A percentile compares a stretch with the other conserved stretches of the same genome.
Conservation (phyloP, 768 basidiomycete species). For the Leucocoprinus birnbaumii region DNA sequence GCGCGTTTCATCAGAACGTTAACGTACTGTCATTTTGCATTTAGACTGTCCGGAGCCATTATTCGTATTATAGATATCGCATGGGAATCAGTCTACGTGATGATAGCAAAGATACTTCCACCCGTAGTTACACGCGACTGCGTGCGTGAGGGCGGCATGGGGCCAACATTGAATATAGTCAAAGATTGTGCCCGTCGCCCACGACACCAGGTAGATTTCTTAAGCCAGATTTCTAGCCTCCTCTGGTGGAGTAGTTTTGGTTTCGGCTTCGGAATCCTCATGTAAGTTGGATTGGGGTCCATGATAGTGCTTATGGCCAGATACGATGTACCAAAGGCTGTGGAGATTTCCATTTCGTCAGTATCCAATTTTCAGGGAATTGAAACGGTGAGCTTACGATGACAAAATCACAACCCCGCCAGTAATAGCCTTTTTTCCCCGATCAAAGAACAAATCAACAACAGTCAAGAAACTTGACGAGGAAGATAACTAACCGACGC, state of each 20-base stretch:
- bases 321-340: slow-evolving; percentile 50
- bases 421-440: slow-evolving; percentile 40
- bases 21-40: not conserved
- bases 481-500: slow-evolving; percentile 49
- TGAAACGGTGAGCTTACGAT: slow-evolving; percentile 35
- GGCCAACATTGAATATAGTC: no score
- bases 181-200: no score
- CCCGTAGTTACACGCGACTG: no score
- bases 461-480: not conserved
- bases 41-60: no score
- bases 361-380: not conserved
- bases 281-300: slow-evolving; percentile 57
- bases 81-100: no score
- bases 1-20: no score
- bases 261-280: slow-evolving; percentile 19
- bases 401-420: slow-evolving; percentile 50
- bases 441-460: slow-evolving; percentile 1
- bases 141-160: no score
- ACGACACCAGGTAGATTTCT: slow-evolving; percentile 8
- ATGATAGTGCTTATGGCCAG: slow-evolving; percentile 52
- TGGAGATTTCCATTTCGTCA: slow-evolving; percentile 11
- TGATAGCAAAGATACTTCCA: no score
- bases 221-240: slow-evolving; percentile 4
- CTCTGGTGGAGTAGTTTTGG: not conserved
- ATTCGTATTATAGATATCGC: no score